Evolutionary conservation across 2,329 filamentous ascomycete genomes (phyloP).

Genomic region (Ophiostoma quercus): DNA sequence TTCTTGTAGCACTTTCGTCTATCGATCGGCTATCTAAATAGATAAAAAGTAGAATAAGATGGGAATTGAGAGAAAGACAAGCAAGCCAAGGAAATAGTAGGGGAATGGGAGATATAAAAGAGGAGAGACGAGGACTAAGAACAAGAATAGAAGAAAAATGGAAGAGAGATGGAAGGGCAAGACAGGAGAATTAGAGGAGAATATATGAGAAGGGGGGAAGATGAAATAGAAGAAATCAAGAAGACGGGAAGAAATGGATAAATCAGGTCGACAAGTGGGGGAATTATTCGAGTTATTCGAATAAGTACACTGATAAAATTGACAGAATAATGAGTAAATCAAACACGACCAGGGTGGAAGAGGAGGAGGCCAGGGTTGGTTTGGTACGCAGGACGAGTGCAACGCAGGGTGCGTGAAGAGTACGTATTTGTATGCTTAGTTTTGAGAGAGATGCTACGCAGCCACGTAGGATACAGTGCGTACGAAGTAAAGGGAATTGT

Average conservation of each 20-base stretch:
- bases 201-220: neutral
- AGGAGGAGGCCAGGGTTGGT: neutral
- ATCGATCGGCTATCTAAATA: neutral
- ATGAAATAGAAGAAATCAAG: slow-evolving; percentile 10
- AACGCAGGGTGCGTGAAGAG: neutral
- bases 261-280: neutral
- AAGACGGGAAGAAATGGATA: slow-evolving; percentile 11
- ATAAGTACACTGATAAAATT: neutral
- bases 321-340: neutral
- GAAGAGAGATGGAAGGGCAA: neutral
- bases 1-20: neutral
- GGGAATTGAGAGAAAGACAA: neutral
- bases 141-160: neutral
- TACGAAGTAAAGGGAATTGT: neutral
- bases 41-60: neutral
- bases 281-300: neutral
- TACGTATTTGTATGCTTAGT: neutral
- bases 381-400: slow-evolving; percentile 14
- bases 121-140: neutral
- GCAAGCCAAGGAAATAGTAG: neutral
- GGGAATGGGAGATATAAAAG: neutral
- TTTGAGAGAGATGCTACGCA: neutral
- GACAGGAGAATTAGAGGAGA: neutral
- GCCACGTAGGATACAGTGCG: neutral
- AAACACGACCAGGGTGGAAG: neutral